Evolutionary conservation across 2,329 filamentous ascomycete genomes (phyloP), one percentile per base, ranked within the genome.

Genomic region (Lizonia empirigonia): DNA sequence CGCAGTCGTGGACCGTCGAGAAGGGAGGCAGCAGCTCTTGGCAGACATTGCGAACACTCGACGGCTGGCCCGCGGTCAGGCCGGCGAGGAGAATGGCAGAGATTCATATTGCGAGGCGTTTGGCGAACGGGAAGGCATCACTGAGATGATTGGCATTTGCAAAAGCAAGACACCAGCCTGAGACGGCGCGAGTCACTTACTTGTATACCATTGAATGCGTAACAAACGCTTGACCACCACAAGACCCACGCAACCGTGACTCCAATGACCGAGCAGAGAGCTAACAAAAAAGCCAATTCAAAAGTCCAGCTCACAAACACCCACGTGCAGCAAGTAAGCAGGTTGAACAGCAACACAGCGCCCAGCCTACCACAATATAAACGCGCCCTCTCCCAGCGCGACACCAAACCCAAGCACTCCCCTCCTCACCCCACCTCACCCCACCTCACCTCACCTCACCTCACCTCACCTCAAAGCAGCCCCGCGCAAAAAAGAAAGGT

Each of bases 21-120:
- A 33, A 15, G 32, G 10, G 15, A 20, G 1, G 18, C 44, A 36
- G 29, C 34, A 33, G 20, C 18, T 44, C 12, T 40, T 26, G 23
- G 16, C 7, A 33, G 30, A 33, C 7, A 19, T 32, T 18, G 16
- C 22, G 16, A 19, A 38, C 12, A 16, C 30, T 13, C 7, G 7
- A 16, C 7, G 30, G n/a, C 7, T 16, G n/a, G n/a, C n/a, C n/a
- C n/a, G 26, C 3, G 10, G 7, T 15, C 27, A 30, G 13, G 15
- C n/a, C 5, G 27, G 27, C 27, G 5, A 13, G 27, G 8, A 39
- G 42, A 27, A 50, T 45, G 47, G 45, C 26, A 22, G 36, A 53
- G 53, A 41, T 55, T 63, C 62, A 64, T 65, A 59, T 59, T 60
- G 62, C 63, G 51, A 61, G 64, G 64, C 64, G 64, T 67, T 66